Conservation (phyloP, 73 alveolate species). For the Paramecium sexaurelia region DNA sequence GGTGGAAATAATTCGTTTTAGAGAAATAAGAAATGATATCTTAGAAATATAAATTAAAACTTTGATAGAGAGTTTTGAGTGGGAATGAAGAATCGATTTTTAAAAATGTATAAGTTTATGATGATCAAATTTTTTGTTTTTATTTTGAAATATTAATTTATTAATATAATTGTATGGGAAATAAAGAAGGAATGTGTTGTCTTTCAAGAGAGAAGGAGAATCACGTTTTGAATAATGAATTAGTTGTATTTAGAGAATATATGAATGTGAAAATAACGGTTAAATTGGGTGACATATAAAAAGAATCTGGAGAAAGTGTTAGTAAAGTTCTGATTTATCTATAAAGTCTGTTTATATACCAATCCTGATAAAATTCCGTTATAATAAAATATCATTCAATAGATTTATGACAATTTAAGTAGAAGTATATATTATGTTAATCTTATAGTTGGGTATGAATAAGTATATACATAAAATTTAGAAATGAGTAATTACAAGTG, state of each 20-base stretch:
- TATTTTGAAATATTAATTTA: background rate
- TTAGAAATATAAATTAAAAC: background rate
- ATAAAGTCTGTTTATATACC: constrained; percentile 15
- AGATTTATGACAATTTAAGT: background rate
- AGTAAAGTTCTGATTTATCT: background rate
- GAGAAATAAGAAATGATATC: background rate
- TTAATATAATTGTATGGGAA: constrained; percentile 20
- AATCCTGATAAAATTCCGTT: constrained; percentile 49
- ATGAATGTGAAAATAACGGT: constrained; percentile 6
- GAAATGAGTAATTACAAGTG: background rate
- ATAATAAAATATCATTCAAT: background rate
- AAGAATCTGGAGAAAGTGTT: constrained; percentile 56
- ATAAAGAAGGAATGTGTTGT: constrained; percentile 52
- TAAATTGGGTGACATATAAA: constrained; percentile 30
- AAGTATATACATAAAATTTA: background rate
- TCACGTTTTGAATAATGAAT: constrained; percentile 38
- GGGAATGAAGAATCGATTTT: constrained; percentile 17
- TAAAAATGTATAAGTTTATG: background rate
- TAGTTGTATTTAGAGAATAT: constrained; percentile 14
- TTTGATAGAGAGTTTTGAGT: constrained; percentile 27
- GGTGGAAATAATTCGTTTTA: background rate
- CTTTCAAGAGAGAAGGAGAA: constrained; percentile 42
- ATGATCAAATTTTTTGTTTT: background rate
- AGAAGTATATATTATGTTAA: background rate
- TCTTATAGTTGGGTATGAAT: constrained; percentile 11